Base-by-base conservation (phyloP, 805 yeast species). In the Myxozyma nipponensis region DNA sequence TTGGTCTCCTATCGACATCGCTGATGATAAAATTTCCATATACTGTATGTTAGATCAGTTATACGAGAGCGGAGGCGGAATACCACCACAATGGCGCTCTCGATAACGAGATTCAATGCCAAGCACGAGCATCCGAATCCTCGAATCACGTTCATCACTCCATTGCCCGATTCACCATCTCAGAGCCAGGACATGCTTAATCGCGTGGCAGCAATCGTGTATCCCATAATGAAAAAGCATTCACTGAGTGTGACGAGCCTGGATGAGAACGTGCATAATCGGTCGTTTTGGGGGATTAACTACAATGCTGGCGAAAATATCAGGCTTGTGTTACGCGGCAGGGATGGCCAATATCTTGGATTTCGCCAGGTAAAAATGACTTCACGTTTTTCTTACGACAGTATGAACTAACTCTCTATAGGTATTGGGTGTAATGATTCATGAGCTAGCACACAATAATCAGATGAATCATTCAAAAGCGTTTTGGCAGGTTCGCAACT, bases 201-300 rank as follows among this genome's bases (percentile, higher is more conserved):
- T 25, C 48, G 56, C 10, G 50, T 57, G n/a, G 61, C 61, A 2
- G 61, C 61, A 24, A 57, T 57, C 19, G 61, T 50, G 18, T 49
- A 35, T 41, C 61, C 61, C 4, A 49, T 57, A 28, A 57, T 57
- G 61, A 47, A 44, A 40, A 35, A 42, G 23, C 50, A 57, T 26
- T 49, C 54, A 24, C 49, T 57, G 10, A 46, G 50, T 30, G 36
- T 57, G 15, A 57, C 53, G 7, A 48, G 56, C 26, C 44, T 57
- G 24, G 61, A 57, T 13, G 61, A 57, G 46, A 36, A 42, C 30
- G 43, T 44, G 10, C 46, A 45, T 22, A 57, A 57, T 39, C 17
- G 52, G 4, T 39, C 49, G 39, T 57, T 52, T 38, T 57, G 61
- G 61, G 61, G 61, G 3, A 48, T 57, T 19, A 57, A 57, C 36